phyloP scores from a whole-genome alignment of 1,284 basidiomycete genomes.

The Ceratobasidium sp. region DNA sequence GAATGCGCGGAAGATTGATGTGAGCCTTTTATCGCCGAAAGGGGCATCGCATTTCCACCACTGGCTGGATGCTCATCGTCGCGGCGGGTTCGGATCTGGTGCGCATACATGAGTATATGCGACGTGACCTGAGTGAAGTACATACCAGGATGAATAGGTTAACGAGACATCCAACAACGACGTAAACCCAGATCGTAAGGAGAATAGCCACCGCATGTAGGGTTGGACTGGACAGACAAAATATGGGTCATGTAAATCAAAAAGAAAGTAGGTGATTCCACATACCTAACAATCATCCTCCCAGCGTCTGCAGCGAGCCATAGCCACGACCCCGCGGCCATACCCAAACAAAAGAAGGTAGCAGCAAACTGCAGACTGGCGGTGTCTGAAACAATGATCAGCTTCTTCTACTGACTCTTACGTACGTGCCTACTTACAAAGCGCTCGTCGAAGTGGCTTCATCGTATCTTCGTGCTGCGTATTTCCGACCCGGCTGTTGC shows the following conservation, averaged over 20 bases:
- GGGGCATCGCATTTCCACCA: slow-evolving; percentile 6
- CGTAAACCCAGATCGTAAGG: slow-evolving; percentile 28
- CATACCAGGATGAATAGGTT: slow-evolving; percentile 23
- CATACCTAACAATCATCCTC: slow-evolving; percentile 22
- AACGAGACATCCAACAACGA: slow-evolving; percentile 17
- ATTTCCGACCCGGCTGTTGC: not conserved
- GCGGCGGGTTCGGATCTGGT: slow-evolving; percentile 28
- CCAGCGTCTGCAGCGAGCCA: slow-evolving; percentile 17
- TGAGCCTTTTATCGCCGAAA: slow-evolving; percentile 21
- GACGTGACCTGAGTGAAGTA: not conserved
- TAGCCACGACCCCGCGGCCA: slow-evolving; percentile 16
- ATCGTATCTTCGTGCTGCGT: not conserved
- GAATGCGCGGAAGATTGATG: slow-evolving; percentile 3
- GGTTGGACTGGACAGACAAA: slow-evolving; percentile 1
- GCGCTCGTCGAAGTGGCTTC: slow-evolving; percentile 13
- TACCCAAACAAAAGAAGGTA: slow-evolving; percentile 20
- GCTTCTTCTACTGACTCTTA: not conserved
- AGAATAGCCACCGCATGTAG: slow-evolving; percentile 19
- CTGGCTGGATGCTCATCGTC: slow-evolving; percentile 1
- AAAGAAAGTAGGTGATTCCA: not conserved
- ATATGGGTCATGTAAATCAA: not conserved
- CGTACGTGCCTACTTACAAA: slow-evolving; percentile 2
- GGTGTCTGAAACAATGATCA: not conserved
- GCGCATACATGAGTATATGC: not conserved
- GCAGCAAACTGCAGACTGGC: slow-evolving; percentile 13